Evolutionary conservation across 2,329 filamentous ascomycete genomes (phyloP), one percentile per base, ranked within the genome.

Genomic region (Alternaria sp.): DNA sequence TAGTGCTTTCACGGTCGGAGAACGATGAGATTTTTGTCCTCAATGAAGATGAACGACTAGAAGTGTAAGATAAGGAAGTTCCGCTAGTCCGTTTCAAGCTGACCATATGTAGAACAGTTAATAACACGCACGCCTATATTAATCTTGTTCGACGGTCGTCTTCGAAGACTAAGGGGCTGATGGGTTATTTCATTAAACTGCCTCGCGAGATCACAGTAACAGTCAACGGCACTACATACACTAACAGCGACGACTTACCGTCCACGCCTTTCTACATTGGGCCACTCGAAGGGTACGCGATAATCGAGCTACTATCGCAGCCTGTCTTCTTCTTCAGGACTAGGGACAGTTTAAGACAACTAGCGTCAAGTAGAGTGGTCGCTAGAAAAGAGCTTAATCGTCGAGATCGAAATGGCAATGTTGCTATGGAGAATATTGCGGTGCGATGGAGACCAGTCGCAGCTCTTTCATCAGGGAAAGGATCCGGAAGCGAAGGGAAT

Each of bases 301-400:
- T 69, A 44, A 67, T 74, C 20, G 70, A 73, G 48, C 38, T 71
- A 12, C 51, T 67, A 16, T 65, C 63, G 12, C 60, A 67, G 18
- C 66, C 67, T 2, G 38, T 69, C 0, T 71, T 74, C 28, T 70
- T 74, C 30, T 73, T 69, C 57, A 56, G 65, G 12, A 46, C 32
- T n/a, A 5, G 5, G 28, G 55, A n/a, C 16, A 68, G 62, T 25
- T 27, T 66, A 14, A 49, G 38, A n/a, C 10, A 41, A 8, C 46
- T 32, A 1, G 27, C 4, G 3, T 34, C 44, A 8, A 36, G 14
- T 3, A 56, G 20, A 4, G 28, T 12, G 34, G 57, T 27, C 10
- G 1, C 28, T n/a, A 18, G 25, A 32, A 46, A 51, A 18, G 53
- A 60, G 25, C 14, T 60, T 11, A 10, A 27, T 38, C 38, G 53